Base-by-base conservation (phyloP, 2,329 filamentous ascomycete genomes). In the Pseudogymnoascus pannorum region DNA sequence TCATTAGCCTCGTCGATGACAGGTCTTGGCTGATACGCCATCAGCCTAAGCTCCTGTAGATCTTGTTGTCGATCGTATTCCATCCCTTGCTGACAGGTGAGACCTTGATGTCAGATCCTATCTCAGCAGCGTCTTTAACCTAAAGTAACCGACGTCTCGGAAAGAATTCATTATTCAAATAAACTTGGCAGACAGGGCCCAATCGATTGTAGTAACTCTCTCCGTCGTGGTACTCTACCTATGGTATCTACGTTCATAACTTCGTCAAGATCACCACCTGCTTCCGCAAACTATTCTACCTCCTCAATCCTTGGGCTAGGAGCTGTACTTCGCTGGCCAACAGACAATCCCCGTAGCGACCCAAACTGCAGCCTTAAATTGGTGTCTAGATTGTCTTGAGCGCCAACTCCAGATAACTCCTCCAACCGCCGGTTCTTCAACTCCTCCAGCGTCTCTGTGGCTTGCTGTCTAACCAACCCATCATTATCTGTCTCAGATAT, bases 401-500 rank as follows among this genome's bases (percentile, higher is more conserved):
- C 40, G n/a, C 69, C 60, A 16, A 73, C 64, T 22, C 76, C 78
- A 42, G 84, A 70, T 61, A 85, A 65, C 59, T 72, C 76, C 60
- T 80, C 78, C 71, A 87, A 73, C 62, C 80, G 78, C 82, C 84
- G 87, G 62, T 79, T 82, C 66, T 86, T 80, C 63, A 91, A 69
- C 57, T 82, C 87, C 70, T 90, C 87, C 9, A 85, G 71, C n/a
- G 87, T 85, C 66, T 86, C 86, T 31, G 74, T 75, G 2, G 87
- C 87, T 72, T 91, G 87, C 66, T 86, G 79, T 64, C 79, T 79
- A 9, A 89, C 88, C 42, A 92, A 73, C 0, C 81, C 86, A 69
- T 92, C 88, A 22, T 78, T 80, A 71, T 92, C 88, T 22, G 84
- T 86, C 38, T 75, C 78, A 5, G 79, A 78, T n/a, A 89, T 78